These are phyloP conservation scores for Backusella liffmaniae DNA, from an alignment of 192 early-diverging fungal genomes.

Conservation along the genomic window DNA sequence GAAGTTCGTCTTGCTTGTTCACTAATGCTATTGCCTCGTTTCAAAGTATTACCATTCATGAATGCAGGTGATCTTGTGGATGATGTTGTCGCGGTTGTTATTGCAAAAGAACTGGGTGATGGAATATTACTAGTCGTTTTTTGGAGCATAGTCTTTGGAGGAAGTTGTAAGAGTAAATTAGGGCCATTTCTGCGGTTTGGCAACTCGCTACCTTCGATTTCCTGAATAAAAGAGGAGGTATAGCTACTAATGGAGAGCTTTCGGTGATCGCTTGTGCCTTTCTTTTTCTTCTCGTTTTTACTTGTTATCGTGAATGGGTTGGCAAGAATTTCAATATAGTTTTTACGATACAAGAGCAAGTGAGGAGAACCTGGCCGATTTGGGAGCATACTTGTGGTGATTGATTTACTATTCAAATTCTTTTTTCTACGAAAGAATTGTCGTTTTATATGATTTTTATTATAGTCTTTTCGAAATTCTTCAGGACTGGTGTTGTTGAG, in stretches of 20 bases:
- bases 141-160: background rate
- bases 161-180: background rate
- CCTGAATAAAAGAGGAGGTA: background rate
- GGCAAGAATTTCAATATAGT: constrained; percentile 25
- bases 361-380: background rate
- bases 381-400: background rate
- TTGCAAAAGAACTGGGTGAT: background rate
- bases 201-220: background rate
- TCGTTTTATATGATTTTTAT: background rate
- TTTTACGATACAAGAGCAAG: constrained; percentile 14
- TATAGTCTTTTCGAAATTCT: constrained; percentile 25
- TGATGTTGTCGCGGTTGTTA: background rate
- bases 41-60: background rate
- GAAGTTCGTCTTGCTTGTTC: background rate
- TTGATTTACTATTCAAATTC: background rate
- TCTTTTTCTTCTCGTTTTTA: background rate
- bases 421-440: background rate
- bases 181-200: background rate
- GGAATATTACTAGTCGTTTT: background rate
- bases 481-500: constrained; percentile 36
- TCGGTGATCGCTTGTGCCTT: background rate
- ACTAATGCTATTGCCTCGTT: background rate
- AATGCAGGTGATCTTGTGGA: background rate
- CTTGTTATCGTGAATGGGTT: constrained; percentile 12
- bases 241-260: background rate